phyloP scores from a whole-genome alignment of 2,329 filamentous ascomycete species.

The Fusarium lyarnte region DNA sequence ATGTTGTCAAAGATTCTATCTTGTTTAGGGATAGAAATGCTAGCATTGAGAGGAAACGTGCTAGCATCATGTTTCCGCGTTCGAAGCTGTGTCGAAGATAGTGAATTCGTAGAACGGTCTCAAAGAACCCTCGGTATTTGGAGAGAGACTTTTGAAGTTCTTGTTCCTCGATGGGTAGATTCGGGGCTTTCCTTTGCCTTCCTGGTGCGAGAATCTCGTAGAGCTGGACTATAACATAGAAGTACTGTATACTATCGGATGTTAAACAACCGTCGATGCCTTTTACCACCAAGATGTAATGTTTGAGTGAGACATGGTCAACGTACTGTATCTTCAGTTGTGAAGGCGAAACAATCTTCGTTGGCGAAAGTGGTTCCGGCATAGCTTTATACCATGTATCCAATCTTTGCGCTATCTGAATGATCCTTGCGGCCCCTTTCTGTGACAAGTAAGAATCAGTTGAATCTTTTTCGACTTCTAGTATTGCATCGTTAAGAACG shows the following conservation, averaged over 20 bases:
- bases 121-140: slow-evolving; percentile 1
- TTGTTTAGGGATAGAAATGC: not conserved
- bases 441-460: not conserved
- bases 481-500: not conserved
- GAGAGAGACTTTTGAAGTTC: not conserved
- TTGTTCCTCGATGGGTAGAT: rapidly evolving
- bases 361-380: not conserved
- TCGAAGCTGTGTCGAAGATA: slow-evolving; percentile 18
- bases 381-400: not conserved
- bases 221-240: not conserved
- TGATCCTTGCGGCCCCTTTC: not conserved
- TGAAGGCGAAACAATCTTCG: not conserved
- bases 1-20: not conserved
- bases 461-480: not conserved
- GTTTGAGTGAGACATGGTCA: rapidly evolving
- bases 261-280: not conserved
- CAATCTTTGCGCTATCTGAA: rapidly evolving
- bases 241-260: not conserved
- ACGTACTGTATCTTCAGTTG: slow-evolving; percentile 18
- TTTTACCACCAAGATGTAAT: not conserved
- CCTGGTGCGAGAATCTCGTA: not conserved
- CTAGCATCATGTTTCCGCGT: slow-evolving; percentile 10
- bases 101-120: slow-evolving; percentile 18
- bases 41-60: slow-evolving; percentile 2
- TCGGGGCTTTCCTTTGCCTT: not conserved